Evolutionary conservation across 2,329 filamentous ascomycete genomes (phyloP).

Genomic region (Aspergillus chevalieri): DNA sequence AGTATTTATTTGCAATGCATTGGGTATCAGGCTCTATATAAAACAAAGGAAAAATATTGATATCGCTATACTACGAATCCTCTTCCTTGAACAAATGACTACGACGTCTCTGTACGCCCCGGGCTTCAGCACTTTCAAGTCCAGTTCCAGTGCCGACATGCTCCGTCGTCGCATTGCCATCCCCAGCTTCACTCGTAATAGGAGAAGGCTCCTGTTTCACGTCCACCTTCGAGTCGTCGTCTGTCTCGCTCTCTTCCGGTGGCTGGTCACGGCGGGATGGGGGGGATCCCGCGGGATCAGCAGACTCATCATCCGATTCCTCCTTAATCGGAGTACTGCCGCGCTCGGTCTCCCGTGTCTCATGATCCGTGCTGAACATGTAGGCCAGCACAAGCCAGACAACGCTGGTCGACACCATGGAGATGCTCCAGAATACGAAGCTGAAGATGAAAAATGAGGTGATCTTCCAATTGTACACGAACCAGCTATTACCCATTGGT

Average conservation of each 20-base stretch:
- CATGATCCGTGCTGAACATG: constrained; percentile 25
- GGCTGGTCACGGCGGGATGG: neutral
- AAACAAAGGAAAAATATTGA: neutral
- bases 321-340: constrained; percentile 16
- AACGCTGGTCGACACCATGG: constrained; percentile 60
- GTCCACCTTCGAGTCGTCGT: constrained; percentile 4
- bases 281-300: neutral
- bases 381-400: constrained; percentile 57
- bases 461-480: constrained; percentile 80
- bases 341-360: constrained; percentile 4
- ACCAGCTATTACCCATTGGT: constrained; percentile 49
- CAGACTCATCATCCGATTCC: constrained; percentile 11
- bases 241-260: constrained; percentile 7
- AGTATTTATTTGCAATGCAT: neutral
- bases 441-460: constrained; percentile 64
- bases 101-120: constrained; percentile 28
- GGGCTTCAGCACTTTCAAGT: constrained; percentile 26
- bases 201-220: neutral
- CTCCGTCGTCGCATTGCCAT: neutral
- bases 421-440: constrained; percentile 67
- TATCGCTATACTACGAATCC: constrained; percentile 1
- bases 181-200: constrained; percentile 1
- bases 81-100: constrained; percentile 20
- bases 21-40: constrained; percentile 1
- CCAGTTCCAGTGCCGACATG: constrained; percentile 52